phyloP scores from a whole-genome alignment of 78 protist genomes.

The Isochrysis galbana region DNA sequence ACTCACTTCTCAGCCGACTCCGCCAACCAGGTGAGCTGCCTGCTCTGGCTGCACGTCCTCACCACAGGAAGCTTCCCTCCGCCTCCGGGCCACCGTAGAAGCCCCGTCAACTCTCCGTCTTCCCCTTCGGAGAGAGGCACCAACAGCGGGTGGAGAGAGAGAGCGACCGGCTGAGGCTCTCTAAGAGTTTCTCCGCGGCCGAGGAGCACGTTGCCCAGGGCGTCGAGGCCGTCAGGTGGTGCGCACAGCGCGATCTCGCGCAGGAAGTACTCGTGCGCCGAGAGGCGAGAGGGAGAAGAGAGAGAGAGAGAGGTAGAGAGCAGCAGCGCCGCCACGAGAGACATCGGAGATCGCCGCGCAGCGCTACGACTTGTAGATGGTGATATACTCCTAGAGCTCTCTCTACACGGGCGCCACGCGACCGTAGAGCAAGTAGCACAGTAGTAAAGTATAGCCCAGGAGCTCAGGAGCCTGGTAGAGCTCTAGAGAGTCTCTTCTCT shows the following conservation, averaged over 20 bases:
- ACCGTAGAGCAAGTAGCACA: no score
- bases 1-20: not conserved
- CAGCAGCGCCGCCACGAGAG: no score
- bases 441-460: no score
- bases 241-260: not conserved
- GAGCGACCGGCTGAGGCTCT: not conserved
- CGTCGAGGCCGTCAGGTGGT: not conserved
- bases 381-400: no score
- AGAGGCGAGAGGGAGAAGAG: no score
- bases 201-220: not conserved
- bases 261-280: not conserved
- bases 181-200: not conserved
- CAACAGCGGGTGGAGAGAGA: not conserved
- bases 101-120: not conserved
- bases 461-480: no score
- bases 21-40: not conserved
- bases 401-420: no score
- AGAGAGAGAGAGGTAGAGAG: no score
- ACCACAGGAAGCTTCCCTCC: not conserved
- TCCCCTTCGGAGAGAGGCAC: not conserved
- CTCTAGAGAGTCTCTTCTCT: no score
- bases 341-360: no score
- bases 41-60: not conserved
- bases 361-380: no score
- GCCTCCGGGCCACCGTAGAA: not conserved